phyloP scores from a whole-genome alignment of 768 basidiomycete genomes.

The Pleurotus tuber-regium region DNA sequence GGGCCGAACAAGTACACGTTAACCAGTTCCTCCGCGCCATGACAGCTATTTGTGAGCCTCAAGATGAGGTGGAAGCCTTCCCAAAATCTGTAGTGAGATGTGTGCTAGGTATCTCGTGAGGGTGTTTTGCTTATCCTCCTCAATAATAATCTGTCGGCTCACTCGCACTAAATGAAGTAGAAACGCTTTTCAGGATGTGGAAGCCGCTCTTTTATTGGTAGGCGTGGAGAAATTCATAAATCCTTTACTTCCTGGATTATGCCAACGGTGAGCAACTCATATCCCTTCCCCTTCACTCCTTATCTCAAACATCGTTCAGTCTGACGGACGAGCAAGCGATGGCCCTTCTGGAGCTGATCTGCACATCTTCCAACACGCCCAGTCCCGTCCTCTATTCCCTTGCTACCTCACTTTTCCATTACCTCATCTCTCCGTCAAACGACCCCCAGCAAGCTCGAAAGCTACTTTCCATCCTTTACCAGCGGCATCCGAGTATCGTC shows the following conservation, averaged over 20 bases:
- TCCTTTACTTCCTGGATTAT: constrained; percentile 24
- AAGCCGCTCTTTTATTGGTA: constrained; percentile 13
- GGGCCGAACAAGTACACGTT: constrained; percentile 45
- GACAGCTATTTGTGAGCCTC: constrained; percentile 62
- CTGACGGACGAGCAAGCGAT: constrained; percentile 27
- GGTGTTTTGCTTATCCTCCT: constrained; percentile 12
- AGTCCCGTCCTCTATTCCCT: constrained; percentile 29
- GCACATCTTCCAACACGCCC: constrained; percentile 33
- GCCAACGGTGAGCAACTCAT: neutral
- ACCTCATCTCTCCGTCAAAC: constrained; percentile 19
- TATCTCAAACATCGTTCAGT: constrained; percentile 18
- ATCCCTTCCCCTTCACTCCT: no score
- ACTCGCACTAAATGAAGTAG: constrained; percentile 7
- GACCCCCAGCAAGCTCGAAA: constrained; percentile 24
- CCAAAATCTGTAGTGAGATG: constrained; percentile 36
- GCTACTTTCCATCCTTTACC: constrained; percentile 59
- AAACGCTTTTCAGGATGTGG: constrained; percentile 15
- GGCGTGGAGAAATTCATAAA: constrained; percentile 23
- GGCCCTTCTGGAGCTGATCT: constrained; percentile 35
- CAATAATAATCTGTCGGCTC: neutral
- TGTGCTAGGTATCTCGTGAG: constrained; percentile 51
- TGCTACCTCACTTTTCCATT: constrained; percentile 25
- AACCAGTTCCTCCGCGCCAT: constrained; percentile 64
- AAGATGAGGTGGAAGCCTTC: constrained; percentile 52
- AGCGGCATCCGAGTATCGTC: constrained; percentile 57